Base-by-base conservation (phyloP, 331 rosid species). In the Spiraea crenata region DNA sequence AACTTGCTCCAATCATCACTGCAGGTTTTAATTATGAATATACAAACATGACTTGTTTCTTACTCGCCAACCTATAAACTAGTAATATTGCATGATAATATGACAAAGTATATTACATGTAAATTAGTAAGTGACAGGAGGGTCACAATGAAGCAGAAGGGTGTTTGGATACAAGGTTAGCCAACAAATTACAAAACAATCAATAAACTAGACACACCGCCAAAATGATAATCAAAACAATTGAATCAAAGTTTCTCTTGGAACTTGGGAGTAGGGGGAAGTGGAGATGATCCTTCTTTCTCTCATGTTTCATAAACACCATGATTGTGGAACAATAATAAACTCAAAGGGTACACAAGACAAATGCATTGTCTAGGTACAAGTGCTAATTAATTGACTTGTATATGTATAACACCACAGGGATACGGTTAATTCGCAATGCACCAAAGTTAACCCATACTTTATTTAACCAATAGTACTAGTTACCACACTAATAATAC, bases 351-450 rank as follows among this genome's bases (percentile, higher is more conserved):
- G 31, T 0, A 58, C 34, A 59, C 42, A 79, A 82, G 66, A 48
- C 65, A 47, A 77, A 73, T 71, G 35, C 68, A 73, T 25, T 25
- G 2, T 82, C 55, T 86, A 56, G 90, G 73, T 57, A 12, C 57
- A 2, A 47, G 86, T 76, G 92, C 84, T 72, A 20, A 66, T 58
- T 64, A 54, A 25, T 77, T 85, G 89, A 81, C 82, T 80, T 79
- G 31, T 6, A 69, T 31, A 52, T 14, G 7, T 8, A 54, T 25
- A 61, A 71, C 47, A 71, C 63, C 87, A 73, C 65, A 59, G 46
- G 72, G 74, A 80, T 79, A 79, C 58, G 76, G 85, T 77, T 73
- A 69, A 81, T 64, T 64, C 79, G 60, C 74, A 71, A 61, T 11
- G 78, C 59, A 79, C 71, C 73, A 57, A 65, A 81, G 31, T 9